Evolutionary conservation across 2,329 filamentous ascomycete species (phyloP).

Genomic region (Tolypocladium cylindrosporum): DNA sequence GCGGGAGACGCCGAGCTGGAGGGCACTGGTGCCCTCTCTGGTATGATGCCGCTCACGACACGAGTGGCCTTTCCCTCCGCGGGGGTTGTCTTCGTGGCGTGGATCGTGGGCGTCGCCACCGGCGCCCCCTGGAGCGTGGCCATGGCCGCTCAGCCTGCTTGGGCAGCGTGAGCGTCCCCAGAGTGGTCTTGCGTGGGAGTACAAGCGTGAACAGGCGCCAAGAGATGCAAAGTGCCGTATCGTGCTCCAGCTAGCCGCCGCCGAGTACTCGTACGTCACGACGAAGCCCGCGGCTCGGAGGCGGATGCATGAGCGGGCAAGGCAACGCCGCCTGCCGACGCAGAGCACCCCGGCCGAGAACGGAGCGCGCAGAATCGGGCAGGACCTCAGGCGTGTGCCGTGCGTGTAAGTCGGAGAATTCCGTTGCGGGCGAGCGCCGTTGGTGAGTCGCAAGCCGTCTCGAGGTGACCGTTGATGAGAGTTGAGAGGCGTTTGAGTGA

Average conservation of each 20-base stretch:
- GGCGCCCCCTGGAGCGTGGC: neutral
- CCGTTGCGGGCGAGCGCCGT: neutral
- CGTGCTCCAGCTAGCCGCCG: neutral
- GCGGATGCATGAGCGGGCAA: neutral
- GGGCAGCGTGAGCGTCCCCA: neutral
- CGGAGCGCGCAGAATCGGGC: too few species aligned
- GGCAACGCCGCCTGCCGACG: neutral
- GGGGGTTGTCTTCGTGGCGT: neutral
- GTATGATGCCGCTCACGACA: conserved; percentile 14
- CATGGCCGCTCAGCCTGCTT: neutral
- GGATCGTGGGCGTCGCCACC: neutral
- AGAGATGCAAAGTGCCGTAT: neutral
- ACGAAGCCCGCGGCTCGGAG: neutral
- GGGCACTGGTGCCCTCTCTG: neutral
- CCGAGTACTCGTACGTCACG: neutral
- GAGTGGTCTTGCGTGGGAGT: neutral
- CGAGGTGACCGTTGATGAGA: neutral
- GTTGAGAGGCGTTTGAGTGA: neutral
- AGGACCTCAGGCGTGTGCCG: neutral
- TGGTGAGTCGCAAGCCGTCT: neutral
- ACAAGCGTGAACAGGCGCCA: neutral
- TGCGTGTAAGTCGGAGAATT: rapidly evolving
- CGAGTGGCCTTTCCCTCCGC: neutral
- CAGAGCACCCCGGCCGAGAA: neutral
- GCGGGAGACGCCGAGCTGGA: neutral